phyloP scores from a whole-genome alignment of 345 rosid species.

The Excoecaria agallocha region DNA sequence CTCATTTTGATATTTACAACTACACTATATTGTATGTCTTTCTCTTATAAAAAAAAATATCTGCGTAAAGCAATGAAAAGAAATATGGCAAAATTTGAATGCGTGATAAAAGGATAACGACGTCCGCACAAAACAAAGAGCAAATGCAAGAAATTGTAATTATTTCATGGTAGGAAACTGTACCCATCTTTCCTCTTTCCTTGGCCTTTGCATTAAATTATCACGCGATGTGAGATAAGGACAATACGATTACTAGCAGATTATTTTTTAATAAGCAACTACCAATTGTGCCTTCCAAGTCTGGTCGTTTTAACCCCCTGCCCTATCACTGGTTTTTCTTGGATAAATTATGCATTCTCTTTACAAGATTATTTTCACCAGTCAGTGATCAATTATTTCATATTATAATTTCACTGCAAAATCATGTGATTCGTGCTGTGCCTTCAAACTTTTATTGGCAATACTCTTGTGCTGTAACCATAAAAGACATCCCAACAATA shows the following conservation, averaged over 20 bases:
- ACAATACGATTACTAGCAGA: neutral
- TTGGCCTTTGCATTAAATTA: constrained; percentile 19
- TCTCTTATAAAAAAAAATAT: neutral
- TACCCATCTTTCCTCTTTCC: constrained; percentile 16
- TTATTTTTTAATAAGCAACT: neutral
- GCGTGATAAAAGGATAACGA: neutral
- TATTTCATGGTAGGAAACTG: constrained; percentile 30
- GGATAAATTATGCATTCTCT: neutral
- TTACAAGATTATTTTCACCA: neutral
- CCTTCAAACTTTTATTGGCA: neutral
- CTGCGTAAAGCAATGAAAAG: neutral
- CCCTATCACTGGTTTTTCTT: neutral
- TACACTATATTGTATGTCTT: no score
- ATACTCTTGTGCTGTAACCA: neutral
- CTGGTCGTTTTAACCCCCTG: neutral
- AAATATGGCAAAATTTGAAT: constrained; percentile 3
- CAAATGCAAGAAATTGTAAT: neutral
- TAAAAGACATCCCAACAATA: no score
- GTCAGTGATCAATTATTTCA: neutral
- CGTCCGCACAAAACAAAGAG: constrained; percentile 13
- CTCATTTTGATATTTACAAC: no score
- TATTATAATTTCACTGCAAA: neutral
- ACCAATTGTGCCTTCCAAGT: neutral
- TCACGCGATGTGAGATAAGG: neutral
- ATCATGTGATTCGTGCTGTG: constrained; percentile 1